Percentiles rank a stretch among this genome's conserved stretches.
phyloP scores from a whole-genome alignment of 768 basidiomycete genomes.

The Heimioporus sp. region DNA sequence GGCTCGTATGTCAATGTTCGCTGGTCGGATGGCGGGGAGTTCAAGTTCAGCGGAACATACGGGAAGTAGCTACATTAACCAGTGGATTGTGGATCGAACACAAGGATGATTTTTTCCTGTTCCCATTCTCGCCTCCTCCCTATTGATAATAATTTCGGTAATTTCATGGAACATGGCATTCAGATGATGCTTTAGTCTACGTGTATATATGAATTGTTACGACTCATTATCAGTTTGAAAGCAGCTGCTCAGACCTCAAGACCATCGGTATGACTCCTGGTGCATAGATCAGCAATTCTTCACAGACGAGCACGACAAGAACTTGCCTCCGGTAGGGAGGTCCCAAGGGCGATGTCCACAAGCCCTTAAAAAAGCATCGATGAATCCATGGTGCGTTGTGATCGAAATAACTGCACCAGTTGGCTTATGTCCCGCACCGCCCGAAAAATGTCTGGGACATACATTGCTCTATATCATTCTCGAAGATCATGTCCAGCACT shows the following conservation, averaged over 20 bases:
- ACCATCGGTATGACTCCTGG: slow-evolving; percentile 26
- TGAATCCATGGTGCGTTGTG: slow-evolving; percentile 64
- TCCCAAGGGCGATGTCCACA: slow-evolving; percentile 44
- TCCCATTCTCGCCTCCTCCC: background rate
- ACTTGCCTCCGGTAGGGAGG: slow-evolving; percentile 64
- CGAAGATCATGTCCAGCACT: slow-evolving; percentile 58
- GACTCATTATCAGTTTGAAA: slow-evolving; percentile 5
- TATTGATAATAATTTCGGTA: background rate
- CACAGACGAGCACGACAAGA: background rate
- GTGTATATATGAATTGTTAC: background rate
- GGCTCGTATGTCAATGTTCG: slow-evolving; percentile 43
- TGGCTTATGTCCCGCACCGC: background rate
- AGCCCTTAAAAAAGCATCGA: slow-evolving; percentile 50
- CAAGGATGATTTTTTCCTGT: background rate
- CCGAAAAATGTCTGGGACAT: slow-evolving; percentile 22
- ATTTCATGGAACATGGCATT: background rate
- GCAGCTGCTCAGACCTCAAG: slow-evolving; percentile 15
- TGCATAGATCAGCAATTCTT: slow-evolving; percentile 1
- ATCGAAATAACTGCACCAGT: slow-evolving; percentile 55
- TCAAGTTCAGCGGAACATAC: slow-evolving; percentile 56
- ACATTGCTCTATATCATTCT: slow-evolving; percentile 46
- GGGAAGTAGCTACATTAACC: slow-evolving; percentile 20
- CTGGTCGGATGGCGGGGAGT: slow-evolving; percentile 49
- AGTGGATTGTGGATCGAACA: background rate
- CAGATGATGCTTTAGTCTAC: background rate